Base-by-base conservation (phyloP, 1,284 basidiomycete genomes). In the Tilletia walkeri region DNA sequence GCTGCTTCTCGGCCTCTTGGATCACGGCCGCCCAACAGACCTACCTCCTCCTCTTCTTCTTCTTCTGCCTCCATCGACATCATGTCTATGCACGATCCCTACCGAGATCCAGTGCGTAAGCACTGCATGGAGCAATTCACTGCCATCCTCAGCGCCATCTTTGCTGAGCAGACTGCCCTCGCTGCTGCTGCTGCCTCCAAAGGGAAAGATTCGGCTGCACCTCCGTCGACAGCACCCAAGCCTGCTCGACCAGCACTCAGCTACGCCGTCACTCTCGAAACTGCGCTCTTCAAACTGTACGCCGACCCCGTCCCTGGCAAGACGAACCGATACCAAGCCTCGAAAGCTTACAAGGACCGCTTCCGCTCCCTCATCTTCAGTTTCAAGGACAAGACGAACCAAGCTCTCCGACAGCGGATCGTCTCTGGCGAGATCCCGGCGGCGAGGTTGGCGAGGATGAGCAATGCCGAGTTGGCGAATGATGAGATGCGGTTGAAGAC, bases 301-400 rank as follows among this genome's bases (percentile, higher is more conserved):
- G 74, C 75, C 38, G 79, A 80, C 39, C 3, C 68, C 69, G 73
- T 53, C 69, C 70, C 38, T 24, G 68, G 39, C 71, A 71, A 68
- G 24, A 20, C 36, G 24, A 48, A 66, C 47, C 16, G 50, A 6
- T n/a, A 16, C 48, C n/a, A 49, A 20, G 67, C 16, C 3, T 45
- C 50, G 38, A 63, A 68, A 45, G 49, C 69, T 9, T 83, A 83
- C 70, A 80, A 80, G 63, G 81, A 82, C 65, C 75, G 76, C 18
- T 80, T 82, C 67, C 78, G 81, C 59, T 77, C 79, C 24, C 73
- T 82, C n/a, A 65, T 78, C 50, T 83, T 83, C 72, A 82, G 77
- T 73, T 75, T 83, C 39, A 82, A 80, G 69, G 82, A 83, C 73
- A 70, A 75, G 49, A 77, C 74, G 56, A 83, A 83, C 72, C 72